These are phyloP conservation scores for Aquilaria yunnanensis DNA, from an alignment of 345 rosid genomes.

Conservation along the genomic window DNA sequence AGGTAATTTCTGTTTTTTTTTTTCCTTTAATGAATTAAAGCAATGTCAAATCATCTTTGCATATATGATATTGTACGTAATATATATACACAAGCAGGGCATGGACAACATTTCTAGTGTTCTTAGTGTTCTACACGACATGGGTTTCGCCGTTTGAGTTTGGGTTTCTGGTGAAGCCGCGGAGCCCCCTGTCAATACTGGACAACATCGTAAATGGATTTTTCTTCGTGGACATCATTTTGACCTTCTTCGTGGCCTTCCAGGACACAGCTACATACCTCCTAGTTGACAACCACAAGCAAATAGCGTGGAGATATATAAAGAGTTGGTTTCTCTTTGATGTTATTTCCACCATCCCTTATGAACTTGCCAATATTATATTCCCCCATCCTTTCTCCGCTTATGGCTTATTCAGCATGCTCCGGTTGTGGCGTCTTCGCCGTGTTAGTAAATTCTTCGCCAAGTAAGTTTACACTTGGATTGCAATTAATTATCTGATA, in stretches of 20 bases:
- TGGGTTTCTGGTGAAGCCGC: slow-evolving; percentile 53
- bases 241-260: slow-evolving; percentile 82
- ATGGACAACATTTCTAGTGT: slow-evolving; percentile 69
- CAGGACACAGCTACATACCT: slow-evolving; percentile 63
- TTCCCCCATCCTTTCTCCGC: slow-evolving; percentile 39
- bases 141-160: slow-evolving; percentile 92
- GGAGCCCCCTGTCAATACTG: slow-evolving; percentile 29
- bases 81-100: slow-evolving; percentile 25
- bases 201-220: slow-evolving; percentile 65
- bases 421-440: slow-evolving; percentile 91
- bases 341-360: slow-evolving; percentile 69
- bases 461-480: slow-evolving; percentile 19
- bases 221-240: slow-evolving; percentile 58
- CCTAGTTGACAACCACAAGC: slow-evolving; percentile 45
- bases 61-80: background rate
- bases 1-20: slow-evolving; percentile 25
- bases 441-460: slow-evolving; percentile 68
- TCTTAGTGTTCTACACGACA: slow-evolving; percentile 77
- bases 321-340: slow-evolving; percentile 58
- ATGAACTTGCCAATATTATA: slow-evolving; percentile 35
- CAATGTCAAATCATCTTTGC: background rate
- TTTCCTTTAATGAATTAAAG: background rate
- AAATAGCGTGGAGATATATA: slow-evolving; percentile 57
- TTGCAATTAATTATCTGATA: no score
- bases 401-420: slow-evolving; percentile 69